Evolutionary conservation across 345 rosid genomes (phyloP), one percentile per base, ranked within the genome.

Genomic region (Capsella bursapastoris): DNA sequence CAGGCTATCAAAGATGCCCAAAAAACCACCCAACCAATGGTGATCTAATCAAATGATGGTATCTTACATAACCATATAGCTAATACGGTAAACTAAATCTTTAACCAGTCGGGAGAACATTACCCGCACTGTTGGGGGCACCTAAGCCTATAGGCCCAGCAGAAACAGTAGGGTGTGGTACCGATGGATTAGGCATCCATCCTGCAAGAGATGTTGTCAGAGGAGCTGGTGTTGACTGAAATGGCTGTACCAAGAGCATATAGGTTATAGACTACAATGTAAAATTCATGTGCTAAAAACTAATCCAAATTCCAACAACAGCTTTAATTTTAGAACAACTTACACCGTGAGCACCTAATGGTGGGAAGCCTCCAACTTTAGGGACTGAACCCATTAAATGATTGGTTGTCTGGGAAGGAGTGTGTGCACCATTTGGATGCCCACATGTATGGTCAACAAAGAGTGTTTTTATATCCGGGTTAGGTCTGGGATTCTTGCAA

Each of bases 181-280:
- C 80, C 40, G 87, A 79, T 74, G 87, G 83, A 65, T 77, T 82
- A 64, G 85, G 77, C 83, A 84, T 84, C 85, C 87, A 82, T 72
- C 87, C 87, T 37, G 85, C 85, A 64, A 78, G 83, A 59, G 87
- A 79, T 60, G 87, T 75, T 53, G 83, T 74, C 64, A 81, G 83
- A 64, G 82, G 66, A 64, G 84, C 83, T 53, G 80, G 87, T 71
- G 79, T 74, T 35, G 78, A 77, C 79, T 84, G 87, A 72, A 84
- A 82, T 41, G 82, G 87, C 85, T 84, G 85, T 68, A 62, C 37
- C 37, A 60, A 49, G 7, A 50, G 31, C 72, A 68, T 62, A 41
- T 12, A 22, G 25, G 25, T 22, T 22, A 22, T 22, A 57, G 14
- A 57, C 16, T 12, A 52, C 13, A 28, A 74, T 43, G 63, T 57